Evolutionary conservation across 2,329 filamentous ascomycete genomes (phyloP).

Genomic region (Botrytis hyacinthi): DNA sequence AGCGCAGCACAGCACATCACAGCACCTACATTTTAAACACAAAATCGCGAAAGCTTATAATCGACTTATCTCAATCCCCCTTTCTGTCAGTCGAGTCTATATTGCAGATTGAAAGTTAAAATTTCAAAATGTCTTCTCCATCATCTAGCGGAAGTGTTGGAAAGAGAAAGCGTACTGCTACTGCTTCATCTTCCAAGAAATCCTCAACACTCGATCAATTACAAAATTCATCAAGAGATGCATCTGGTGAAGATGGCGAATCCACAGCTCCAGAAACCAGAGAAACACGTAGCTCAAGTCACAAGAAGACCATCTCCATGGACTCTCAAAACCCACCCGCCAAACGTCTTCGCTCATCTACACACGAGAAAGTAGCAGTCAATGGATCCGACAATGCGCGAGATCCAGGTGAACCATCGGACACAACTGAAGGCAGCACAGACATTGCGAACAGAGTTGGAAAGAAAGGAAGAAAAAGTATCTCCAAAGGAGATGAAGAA

Average conservation of each 20-base stretch:
- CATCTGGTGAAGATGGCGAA: slow-evolving; percentile 77
- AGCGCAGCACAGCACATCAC: background rate
- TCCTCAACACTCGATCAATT: slow-evolving; percentile 55
- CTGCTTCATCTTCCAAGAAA: slow-evolving; percentile 49
- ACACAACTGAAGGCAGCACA: slow-evolving; percentile 65
- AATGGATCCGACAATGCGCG: slow-evolving; percentile 44
- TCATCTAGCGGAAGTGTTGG: slow-evolving; percentile 42
- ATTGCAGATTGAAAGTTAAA: background rate
- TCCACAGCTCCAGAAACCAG: slow-evolving; percentile 64
- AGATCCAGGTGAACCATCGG: slow-evolving; percentile 67
- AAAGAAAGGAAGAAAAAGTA: slow-evolving; percentile 52
- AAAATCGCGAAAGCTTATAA: slow-evolving; percentile 1
- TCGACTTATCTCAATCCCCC: background rate
- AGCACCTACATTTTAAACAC: background rate
- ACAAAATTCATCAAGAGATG: slow-evolving; percentile 74
- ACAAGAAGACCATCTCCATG: slow-evolving; percentile 54
- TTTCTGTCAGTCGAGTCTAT: slow-evolving; percentile 1
- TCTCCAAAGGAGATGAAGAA: slow-evolving; percentile 46
- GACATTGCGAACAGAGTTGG: slow-evolving; percentile 64
- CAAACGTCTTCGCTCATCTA: slow-evolving; percentile 67
- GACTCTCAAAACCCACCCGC: slow-evolving; percentile 51
- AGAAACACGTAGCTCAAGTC: slow-evolving; percentile 44
- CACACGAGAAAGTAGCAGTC: slow-evolving; percentile 31
- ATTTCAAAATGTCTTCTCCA: slow-evolving; percentile 38
- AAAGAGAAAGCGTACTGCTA: slow-evolving; percentile 78